Evolutionary conservation across 371 early-diverging fungal genomes (phyloP), one percentile per base, ranked within the genome.

Genomic region (Rhizopus delemar): DNA sequence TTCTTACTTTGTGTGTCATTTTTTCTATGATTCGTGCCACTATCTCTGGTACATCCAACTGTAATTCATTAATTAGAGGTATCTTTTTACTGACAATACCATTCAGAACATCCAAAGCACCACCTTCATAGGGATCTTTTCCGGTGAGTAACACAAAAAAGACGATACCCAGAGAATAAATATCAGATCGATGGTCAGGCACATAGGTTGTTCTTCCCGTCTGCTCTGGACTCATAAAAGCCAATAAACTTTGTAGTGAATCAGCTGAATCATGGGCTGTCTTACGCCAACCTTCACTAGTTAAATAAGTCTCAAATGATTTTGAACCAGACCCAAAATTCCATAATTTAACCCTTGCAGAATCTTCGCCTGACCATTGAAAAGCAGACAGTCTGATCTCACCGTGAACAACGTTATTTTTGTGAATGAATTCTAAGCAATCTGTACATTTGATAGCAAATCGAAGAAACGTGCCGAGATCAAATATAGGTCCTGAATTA

Each of bases 121-220:
- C 82, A 16, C 73, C 76, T 13, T 80, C 72, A 53, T 77, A 77
- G 0, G 84, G 84, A 22, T 65, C 65, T 57, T 66, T 76, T 51
- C 80, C 78, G 0, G 84, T 78, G 15, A 84, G 45, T 46, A 84
- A 50, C 12, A 79, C 71, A 53, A 78, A 84, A 43, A 84, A 71
- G 3, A 82, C 80, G 35, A 77, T 70, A 1, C 84, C 84, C 4
- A 84, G 60, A 1, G 78, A 82, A 56, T 84, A 84, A 3, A 84
- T 77, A 55, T 84, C 84, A 1, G 82, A 75, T n/a, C 84, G 69
- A 53, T 84, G 81, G 56, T 84, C 84, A 51, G 82, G 81, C 46
- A 75, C 69, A 22, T 82, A 81, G 49, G 75, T 80, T 3, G 84
- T 82, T 48, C 84, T 71, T 8, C 84, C 84, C 0, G 84, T 84